These are phyloP conservation scores for Clohesyomyces aquaticus DNA, from an alignment of 495 filamentous ascomycete species.

Conservation along the genomic window DNA sequence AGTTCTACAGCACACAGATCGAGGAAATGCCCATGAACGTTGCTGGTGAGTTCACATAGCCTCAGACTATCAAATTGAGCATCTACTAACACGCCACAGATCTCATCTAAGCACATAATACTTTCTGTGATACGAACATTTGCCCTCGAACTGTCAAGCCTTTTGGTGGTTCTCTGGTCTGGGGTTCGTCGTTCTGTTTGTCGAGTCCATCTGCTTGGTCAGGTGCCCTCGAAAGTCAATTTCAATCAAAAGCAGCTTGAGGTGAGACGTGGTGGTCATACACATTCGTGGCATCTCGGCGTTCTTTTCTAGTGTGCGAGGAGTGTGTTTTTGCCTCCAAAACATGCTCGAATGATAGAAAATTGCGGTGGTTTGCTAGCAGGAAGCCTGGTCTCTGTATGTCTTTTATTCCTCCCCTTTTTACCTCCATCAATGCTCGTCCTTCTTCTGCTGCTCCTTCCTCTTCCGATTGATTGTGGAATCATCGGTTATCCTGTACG, in stretches of 20 bases:
- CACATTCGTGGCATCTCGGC: conserved; percentile 35
- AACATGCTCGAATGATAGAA: conserved; percentile 5
- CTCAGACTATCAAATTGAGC: background rate
- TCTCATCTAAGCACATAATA: conserved; percentile 40
- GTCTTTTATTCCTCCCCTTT: no score
- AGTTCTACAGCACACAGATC: conserved; percentile 78
- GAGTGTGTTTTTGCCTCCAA: background rate
- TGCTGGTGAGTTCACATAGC: conserved; percentile 52
- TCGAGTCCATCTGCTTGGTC: conserved; percentile 23
- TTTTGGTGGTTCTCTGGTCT: conserved; percentile 20
- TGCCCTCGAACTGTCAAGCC: background rate
- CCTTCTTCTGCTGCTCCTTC: conserved; percentile 3
- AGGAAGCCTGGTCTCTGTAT: background rate
- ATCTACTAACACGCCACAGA: conserved; percentile 22
- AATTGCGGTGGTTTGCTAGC: conserved; percentile 15
- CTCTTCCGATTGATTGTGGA: no score
- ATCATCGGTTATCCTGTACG: conserved; percentile 19
- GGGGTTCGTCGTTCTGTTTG: conserved; percentile 23
- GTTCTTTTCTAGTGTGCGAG: conserved; percentile 19
- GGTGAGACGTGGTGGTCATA: conserved; percentile 21
- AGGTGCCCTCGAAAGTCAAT: conserved; percentile 9
- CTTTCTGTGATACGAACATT: background rate
- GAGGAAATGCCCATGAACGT: conserved; percentile 90
- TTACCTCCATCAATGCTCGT: background rate
- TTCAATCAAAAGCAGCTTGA: conserved; percentile 26